Evolutionary conservation across 2,329 filamentous ascomycete genomes (phyloP).

Genomic region (Pyrenochaeta sp.): DNA sequence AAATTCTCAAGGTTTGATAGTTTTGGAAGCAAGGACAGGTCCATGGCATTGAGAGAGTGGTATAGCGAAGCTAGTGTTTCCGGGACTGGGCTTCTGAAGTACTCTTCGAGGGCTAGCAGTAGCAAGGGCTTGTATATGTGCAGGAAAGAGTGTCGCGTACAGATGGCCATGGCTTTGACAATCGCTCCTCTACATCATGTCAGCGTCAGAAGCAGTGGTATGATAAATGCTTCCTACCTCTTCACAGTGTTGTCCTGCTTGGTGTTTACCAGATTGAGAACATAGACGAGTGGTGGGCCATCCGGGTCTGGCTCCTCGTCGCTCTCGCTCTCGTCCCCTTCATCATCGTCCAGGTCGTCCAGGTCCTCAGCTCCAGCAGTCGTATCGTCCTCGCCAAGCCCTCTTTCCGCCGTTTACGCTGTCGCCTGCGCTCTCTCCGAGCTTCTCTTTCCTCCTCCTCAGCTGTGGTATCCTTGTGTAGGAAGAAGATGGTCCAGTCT

Average conservation of each 20-base stretch:
- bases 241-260: slow-evolving; percentile 95
- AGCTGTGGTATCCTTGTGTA: slow-evolving; percentile 91
- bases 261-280: slow-evolving; percentile 96
- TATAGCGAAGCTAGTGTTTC: slow-evolving; percentile 91
- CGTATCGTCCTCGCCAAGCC: slow-evolving; percentile 54
- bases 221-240: slow-evolving; percentile 53
- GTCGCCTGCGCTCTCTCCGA: slow-evolving; percentile 64
- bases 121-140: slow-evolving; percentile 99
- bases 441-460: slow-evolving; percentile 75
- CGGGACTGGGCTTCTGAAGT: slow-evolving; percentile 89
- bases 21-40: slow-evolving; percentile 89
- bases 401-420: slow-evolving; percentile 55
- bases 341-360: slow-evolving; percentile 47
- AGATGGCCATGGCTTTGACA: slow-evolving; percentile 99
- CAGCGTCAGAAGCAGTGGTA: slow-evolving; percentile 8
- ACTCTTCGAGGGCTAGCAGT: slow-evolving; percentile 90
- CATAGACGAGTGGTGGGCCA: slow-evolving; percentile 93
- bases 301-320: slow-evolving; percentile 69
- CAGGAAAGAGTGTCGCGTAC: slow-evolving; percentile 94
- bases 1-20: slow-evolving; percentile 84
- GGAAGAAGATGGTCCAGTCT: slow-evolving; percentile 99
- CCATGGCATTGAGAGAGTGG: slow-evolving; percentile 94
- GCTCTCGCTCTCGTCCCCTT: slow-evolving; percentile 60
- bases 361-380: slow-evolving; percentile 31
- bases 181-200: slow-evolving; percentile 75